Conservation (phyloP, 306 rosid species). For the Cicer arietinum region DNA sequence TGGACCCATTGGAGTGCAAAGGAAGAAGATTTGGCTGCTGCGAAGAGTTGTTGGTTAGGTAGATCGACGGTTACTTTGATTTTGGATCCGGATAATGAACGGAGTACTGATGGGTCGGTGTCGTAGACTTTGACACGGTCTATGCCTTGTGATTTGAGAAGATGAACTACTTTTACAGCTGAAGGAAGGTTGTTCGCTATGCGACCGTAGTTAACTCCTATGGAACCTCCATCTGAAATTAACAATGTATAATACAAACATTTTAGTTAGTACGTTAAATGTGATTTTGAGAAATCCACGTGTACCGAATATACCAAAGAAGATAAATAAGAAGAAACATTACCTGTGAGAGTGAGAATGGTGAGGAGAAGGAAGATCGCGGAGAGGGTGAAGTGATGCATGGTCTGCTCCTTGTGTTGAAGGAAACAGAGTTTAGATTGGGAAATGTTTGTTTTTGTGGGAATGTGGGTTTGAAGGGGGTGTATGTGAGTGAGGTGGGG, state of each 20-base stretch:
- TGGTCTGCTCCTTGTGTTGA: slow-evolving; percentile 40
- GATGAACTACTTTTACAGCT: slow-evolving; percentile 67
- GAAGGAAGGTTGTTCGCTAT: slow-evolving; percentile 88
- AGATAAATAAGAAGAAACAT: neutral
- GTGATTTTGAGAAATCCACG: neutral
- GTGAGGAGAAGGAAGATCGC: slow-evolving; percentile 41
- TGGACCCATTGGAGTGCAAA: slow-evolving; percentile 83
- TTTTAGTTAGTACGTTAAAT: neutral
- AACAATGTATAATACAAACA: neutral
- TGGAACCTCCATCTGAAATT: slow-evolving; percentile 72
- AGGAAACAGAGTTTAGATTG: slow-evolving; percentile 29
- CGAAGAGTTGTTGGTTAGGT: slow-evolving; percentile 79
- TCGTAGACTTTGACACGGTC: slow-evolving; percentile 82
- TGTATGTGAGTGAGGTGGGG: slow-evolving; percentile 4
- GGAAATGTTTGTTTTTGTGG: neutral
- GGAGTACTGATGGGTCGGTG: slow-evolving; percentile 86
- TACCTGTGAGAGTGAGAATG: slow-evolving; percentile 57
- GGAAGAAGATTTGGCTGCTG: slow-evolving; percentile 66
- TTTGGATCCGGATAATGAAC: slow-evolving; percentile 67
- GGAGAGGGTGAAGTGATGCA: slow-evolving; percentile 48
- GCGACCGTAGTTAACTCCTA: slow-evolving; percentile 94
- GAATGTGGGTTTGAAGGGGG: neutral
- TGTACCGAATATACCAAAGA: too few species aligned
- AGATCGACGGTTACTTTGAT: slow-evolving; percentile 90
- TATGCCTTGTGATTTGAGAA: slow-evolving; percentile 69